phyloP scores from a whole-genome alignment of 2,329 filamentous ascomycete species.

The Colletotrichum somersetense region DNA sequence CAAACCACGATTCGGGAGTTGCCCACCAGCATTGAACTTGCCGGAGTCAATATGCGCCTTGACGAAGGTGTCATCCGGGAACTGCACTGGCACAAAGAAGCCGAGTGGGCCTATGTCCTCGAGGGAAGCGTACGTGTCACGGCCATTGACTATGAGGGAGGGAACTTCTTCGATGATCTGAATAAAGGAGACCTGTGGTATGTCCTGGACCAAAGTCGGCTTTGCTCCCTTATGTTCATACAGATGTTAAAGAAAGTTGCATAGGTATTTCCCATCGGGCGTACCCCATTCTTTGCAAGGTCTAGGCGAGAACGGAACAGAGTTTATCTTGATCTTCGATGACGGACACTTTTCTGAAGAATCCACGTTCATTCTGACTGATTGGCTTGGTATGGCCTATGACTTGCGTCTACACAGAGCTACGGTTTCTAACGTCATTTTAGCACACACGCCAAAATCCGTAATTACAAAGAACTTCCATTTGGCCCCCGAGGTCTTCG shows the following conservation, averaged over 20 bases:
- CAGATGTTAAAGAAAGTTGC: neutral
- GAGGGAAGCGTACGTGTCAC: constrained; percentile 79
- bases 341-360: constrained; percentile 67
- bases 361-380: constrained; percentile 79
- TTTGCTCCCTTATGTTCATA: too few relatives aligned
- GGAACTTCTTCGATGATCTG: constrained; percentile 82
- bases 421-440: constrained; percentile 25
- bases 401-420: neutral
- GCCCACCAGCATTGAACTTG: constrained; percentile 75
- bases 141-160: constrained; percentile 79
- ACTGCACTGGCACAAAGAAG: constrained; percentile 85
- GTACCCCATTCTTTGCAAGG: constrained; percentile 78
- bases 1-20: constrained; percentile 78
- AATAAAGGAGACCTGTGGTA: constrained; percentile 78
- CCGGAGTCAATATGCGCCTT: constrained; percentile 84
- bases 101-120: constrained; percentile 82
- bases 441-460: constrained; percentile 77
- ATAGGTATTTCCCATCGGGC: constrained; percentile 77
- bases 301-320: constrained; percentile 46
- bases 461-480: constrained; percentile 83
- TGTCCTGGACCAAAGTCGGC: neutral
- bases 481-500: constrained; percentile 77
- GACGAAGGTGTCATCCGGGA: constrained; percentile 80
- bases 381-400: constrained; percentile 71
- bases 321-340: constrained; percentile 61